phyloP scores from a whole-genome alignment of 2,329 filamentous ascomycete species.

The Paramyrothecium sp. region DNA sequence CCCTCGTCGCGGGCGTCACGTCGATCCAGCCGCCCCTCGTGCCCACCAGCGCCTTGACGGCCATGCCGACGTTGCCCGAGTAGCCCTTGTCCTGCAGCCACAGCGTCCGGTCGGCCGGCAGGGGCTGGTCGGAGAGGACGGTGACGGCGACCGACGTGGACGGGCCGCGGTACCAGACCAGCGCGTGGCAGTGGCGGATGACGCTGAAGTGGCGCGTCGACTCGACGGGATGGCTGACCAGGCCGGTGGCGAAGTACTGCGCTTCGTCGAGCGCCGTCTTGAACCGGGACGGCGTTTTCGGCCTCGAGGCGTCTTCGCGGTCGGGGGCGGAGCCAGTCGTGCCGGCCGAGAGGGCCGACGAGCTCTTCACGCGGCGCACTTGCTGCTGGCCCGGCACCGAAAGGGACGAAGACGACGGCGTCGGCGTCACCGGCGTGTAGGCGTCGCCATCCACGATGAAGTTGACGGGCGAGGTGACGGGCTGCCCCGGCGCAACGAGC shows the following conservation, averaged over 20 bases:
- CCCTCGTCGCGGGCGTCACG: constrained; percentile 58
- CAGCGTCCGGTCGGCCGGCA: constrained; percentile 57
- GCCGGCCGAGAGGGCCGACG: constrained; percentile 22
- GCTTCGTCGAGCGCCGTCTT: constrained; percentile 55
- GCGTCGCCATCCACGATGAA: not conserved
- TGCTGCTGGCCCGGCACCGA: not conserved
- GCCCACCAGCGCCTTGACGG: constrained; percentile 60
- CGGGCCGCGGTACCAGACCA: constrained; percentile 66
- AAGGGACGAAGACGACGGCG: not conserved
- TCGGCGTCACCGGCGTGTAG: not conserved
- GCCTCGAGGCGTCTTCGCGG: constrained; percentile 7
- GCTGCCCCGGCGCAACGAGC: constrained; percentile 1
- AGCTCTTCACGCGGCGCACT: constrained; percentile 28
- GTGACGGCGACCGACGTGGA: constrained; percentile 63
- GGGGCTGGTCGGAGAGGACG: constrained; percentile 56
- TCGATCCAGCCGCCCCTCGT: constrained; percentile 62
- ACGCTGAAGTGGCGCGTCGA: constrained; percentile 66
- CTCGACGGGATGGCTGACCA: constrained; percentile 62
- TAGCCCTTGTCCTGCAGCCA: constrained; percentile 70
- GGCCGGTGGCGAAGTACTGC: constrained; percentile 62
- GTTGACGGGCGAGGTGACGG: constrained; percentile 3
- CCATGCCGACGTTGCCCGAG: constrained; percentile 68
- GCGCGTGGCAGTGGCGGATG: constrained; percentile 61
- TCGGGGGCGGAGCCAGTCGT: not conserved
- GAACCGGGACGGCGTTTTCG: constrained; percentile 32